Percentiles rank a stretch among this genome's conserved stretches.
Evolutionary conservation across 179 eudicot species (phyloP).

Genomic region (Beta macrorhiza): DNA sequence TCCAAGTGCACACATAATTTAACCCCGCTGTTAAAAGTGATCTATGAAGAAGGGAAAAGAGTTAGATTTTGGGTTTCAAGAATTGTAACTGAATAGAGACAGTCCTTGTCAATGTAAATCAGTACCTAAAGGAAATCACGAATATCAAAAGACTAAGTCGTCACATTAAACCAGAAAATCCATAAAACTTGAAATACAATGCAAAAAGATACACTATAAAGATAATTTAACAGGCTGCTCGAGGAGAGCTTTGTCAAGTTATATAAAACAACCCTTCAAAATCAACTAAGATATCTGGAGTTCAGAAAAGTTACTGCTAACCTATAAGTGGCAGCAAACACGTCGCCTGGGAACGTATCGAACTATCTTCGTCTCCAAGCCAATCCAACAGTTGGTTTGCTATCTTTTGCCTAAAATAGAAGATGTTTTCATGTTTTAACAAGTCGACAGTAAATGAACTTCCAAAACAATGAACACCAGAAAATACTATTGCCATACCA

Average conservation of each 20-base stretch:
- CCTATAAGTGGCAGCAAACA: slow-evolving; percentile 62
- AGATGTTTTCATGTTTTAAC: neutral
- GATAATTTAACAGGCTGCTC: neutral
- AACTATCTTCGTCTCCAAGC: slow-evolving; percentile 58
- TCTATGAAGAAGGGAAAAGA: neutral
- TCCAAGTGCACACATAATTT: neutral
- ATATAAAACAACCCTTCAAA: neutral
- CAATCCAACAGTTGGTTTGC: slow-evolving; percentile 51
- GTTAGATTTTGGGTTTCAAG: neutral
- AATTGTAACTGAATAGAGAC: neutral
- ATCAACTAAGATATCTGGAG: neutral
- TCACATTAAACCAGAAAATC: neutral
- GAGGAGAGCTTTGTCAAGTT: neutral
- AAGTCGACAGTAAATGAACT: neutral
- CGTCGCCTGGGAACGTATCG: slow-evolving; percentile 45
- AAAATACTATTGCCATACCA: slow-evolving; percentile 31
- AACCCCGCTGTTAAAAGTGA: neutral
- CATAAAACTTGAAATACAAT: neutral
- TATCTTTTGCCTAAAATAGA: slow-evolving; percentile 51
- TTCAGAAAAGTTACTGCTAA: slow-evolving; percentile 29
- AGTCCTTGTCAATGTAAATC: neutral
- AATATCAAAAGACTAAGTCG: neutral
- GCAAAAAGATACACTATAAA: neutral
- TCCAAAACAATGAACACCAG: neutral
- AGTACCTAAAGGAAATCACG: neutral